A percentile compares a stretch with the other conserved stretches of the same genome.
Evolutionary conservation across 2,329 filamentous ascomycete genomes (phyloP).

Genomic region (Fusarium oligoseptatum): DNA sequence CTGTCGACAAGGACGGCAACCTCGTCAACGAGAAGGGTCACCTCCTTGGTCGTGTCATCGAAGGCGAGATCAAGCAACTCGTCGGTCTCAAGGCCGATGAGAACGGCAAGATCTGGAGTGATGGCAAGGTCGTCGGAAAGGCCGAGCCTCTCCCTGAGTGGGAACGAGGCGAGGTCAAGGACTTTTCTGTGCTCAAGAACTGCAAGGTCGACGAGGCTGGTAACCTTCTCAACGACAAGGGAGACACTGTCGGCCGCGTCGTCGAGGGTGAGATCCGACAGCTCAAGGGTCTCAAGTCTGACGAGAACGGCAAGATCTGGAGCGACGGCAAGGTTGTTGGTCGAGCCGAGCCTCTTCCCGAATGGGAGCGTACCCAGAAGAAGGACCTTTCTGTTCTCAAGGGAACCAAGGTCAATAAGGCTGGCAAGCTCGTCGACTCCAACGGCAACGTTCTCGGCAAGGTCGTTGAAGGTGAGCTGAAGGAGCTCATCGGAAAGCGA

Average conservation of each 20-base stretch:
- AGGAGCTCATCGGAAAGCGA: slow-evolving; percentile 73
- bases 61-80: slow-evolving; percentile 75
- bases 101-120: slow-evolving; percentile 76
- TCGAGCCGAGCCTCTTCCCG: slow-evolving; percentile 72
- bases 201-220: slow-evolving; percentile 61
- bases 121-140: slow-evolving; percentile 75
- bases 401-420: slow-evolving; percentile 70
- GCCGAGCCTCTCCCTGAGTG: slow-evolving; percentile 73
- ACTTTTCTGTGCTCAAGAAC: slow-evolving; percentile 35
- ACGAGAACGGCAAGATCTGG: slow-evolving; percentile 76
- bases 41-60: slow-evolving; percentile 72
- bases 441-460: slow-evolving; percentile 70
- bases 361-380: slow-evolving; percentile 62
- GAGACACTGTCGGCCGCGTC: slow-evolving; percentile 70
- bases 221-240: slow-evolving; percentile 66
- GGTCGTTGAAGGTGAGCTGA: slow-evolving; percentile 72
- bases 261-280: slow-evolving; percentile 72
- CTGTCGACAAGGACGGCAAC: slow-evolving; percentile 71
- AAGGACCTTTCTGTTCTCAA: slow-evolving; percentile 61
- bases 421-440: slow-evolving; percentile 68
- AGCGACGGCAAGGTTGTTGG: slow-evolving; percentile 77
- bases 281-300: slow-evolving; percentile 75
- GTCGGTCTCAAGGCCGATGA: slow-evolving; percentile 74
- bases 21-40: slow-evolving; percentile 66
- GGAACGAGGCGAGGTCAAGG: slow-evolving; percentile 59